A percentile compares a stretch with the other conserved stretches of the same genome.
These are phyloP conservation scores for Cercospora janseana DNA, from an alignment of 2,329 filamentous ascomycete genomes.

Conservation along the genomic window DNA sequence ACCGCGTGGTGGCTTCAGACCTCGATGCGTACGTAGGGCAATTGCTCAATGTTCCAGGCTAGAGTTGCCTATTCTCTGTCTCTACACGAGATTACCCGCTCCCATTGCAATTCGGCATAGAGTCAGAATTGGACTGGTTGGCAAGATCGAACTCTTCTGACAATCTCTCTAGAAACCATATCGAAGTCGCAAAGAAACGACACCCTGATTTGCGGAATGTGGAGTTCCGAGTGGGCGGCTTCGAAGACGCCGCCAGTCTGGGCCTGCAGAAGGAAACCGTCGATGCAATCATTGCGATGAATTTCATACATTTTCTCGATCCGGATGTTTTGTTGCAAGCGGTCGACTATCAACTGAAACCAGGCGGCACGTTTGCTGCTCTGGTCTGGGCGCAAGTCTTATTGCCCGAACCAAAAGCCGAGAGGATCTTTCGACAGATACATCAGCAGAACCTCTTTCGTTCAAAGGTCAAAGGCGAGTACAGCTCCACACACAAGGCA, in stretches of 20 bases:
- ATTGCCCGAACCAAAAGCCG: neutral
- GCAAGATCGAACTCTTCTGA: too few species aligned
- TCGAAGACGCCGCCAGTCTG: neutral
- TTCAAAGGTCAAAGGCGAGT: neutral
- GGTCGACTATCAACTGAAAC: slow-evolving; percentile 7
- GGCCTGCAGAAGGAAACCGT: slow-evolving; percentile 7
- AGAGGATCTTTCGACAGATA: neutral
- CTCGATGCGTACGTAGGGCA: neutral
- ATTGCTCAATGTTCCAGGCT: too few species aligned
- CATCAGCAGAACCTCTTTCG: neutral
- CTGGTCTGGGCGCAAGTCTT: neutral
- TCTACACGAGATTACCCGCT: too few species aligned
- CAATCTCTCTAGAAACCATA: too few species aligned
- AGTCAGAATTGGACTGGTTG: too few species aligned
- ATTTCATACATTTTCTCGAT: slow-evolving; percentile 10
- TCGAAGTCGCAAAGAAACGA: neutral
- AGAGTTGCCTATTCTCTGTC: too few species aligned
- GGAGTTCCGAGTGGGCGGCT: neutral
- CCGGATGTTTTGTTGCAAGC: neutral
- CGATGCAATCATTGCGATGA: slow-evolving; percentile 8
- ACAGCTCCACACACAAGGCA: neutral
- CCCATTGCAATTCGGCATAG: too few species aligned
- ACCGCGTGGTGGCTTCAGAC: slow-evolving; percentile 7
- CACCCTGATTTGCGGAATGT: slow-evolving; percentile 1
- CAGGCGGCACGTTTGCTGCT: slow-evolving; percentile 11